Evolutionary conservation across 257 asterid species (phyloP).

Genomic region (Cruciata laevipes): DNA sequence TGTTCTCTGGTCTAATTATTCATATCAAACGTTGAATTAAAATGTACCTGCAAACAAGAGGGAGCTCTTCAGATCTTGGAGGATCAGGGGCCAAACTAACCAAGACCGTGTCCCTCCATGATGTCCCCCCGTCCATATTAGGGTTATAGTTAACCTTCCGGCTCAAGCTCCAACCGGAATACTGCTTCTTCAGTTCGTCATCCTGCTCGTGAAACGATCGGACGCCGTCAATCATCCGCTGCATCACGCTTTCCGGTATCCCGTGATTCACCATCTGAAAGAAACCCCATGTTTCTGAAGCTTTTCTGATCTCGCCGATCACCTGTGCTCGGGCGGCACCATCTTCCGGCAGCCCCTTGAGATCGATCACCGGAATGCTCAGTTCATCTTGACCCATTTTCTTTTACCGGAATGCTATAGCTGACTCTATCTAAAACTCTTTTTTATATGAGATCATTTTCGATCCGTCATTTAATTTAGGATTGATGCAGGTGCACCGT

Average conservation of each 20-base stretch:
- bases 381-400: background rate
- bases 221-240: conserved; percentile 16
- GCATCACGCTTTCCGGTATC: conserved; percentile 18
- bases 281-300: conserved; percentile 16
- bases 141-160: conserved; percentile 11
- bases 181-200: conserved; percentile 12
- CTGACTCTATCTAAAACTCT: too few relatives aligned
- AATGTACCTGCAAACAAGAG: conserved; percentile 19
- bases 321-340: background rate
- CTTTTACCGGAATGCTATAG: too few relatives aligned
- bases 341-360: conserved; percentile 1
- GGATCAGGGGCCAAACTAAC: conserved; percentile 20
- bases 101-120: conserved; percentile 23
- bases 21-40: too few relatives aligned
- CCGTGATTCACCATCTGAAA: conserved; percentile 24
- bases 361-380: conserved; percentile 12
- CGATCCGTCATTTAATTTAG: too few relatives aligned
- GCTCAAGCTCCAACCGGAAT: conserved; percentile 11
- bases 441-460: too few relatives aligned
- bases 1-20: too few relatives aligned
- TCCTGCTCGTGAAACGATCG: conserved; percentile 31
- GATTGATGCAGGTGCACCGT: too few relatives aligned
- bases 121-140: conserved; percentile 20
- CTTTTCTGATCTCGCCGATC: conserved; percentile 4
- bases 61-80: conserved; percentile 18